Conservation (phyloP, 2,329 filamentous ascomycete genomes). For the Dothideomycetes sp. region DNA sequence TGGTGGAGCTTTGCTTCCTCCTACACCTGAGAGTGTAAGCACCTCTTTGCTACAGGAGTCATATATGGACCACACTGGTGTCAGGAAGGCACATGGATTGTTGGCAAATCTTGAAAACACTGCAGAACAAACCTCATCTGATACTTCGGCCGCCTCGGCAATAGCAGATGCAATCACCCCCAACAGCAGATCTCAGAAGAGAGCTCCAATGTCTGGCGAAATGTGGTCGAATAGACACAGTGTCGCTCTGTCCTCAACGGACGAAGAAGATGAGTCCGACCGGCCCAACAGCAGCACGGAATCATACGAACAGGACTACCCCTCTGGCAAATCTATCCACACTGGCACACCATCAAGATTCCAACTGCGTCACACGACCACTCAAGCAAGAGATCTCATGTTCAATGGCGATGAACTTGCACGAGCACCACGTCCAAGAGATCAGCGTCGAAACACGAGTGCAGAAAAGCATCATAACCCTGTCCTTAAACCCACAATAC, state of each 20-base stretch:
- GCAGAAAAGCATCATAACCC: background rate
- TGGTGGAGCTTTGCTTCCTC: slow-evolving; percentile 23
- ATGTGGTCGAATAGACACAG: slow-evolving; percentile 7
- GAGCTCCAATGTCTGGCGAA: background rate
- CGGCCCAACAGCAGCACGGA: slow-evolving; percentile 9
- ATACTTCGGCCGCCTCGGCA: background rate
- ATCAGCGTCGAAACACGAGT: background rate
- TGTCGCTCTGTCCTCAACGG: slow-evolving; percentile 11
- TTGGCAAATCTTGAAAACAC: background rate
- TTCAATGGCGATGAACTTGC: slow-evolving; percentile 18
- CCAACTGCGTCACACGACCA: slow-evolving; percentile 20
- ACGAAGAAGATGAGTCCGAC: slow-evolving; percentile 15
- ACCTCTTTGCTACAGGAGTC: slow-evolving; percentile 26
- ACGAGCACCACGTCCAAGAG: background rate
- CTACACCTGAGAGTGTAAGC: slow-evolving; percentile 26
- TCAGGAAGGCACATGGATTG: background rate
- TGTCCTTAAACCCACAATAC: no score
- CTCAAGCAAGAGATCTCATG: slow-evolving; percentile 16
- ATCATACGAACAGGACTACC: slow-evolving; percentile 21
- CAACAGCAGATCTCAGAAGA: background rate
- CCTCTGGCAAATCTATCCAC: slow-evolving; percentile 26
- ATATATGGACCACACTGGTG: slow-evolving; percentile 1
- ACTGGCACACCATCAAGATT: slow-evolving; percentile 29
- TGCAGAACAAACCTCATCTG: slow-evolving; percentile 2
- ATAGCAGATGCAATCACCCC: background rate